phyloP scores from a whole-genome alignment of 1,284 basidiomycete species.

The Ganoderma meredithae region DNA sequence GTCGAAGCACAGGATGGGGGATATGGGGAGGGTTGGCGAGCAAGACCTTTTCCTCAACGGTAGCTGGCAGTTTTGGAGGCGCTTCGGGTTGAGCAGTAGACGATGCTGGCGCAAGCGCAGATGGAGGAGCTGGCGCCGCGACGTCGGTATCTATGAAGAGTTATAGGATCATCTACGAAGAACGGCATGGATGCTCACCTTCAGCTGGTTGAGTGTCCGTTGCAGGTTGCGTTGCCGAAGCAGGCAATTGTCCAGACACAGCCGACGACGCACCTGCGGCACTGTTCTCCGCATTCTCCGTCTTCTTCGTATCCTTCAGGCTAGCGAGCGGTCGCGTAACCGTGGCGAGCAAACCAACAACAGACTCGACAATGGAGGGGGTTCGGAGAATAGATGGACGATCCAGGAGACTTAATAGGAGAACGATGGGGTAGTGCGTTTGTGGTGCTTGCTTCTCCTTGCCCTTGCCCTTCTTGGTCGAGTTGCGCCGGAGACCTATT shows the following conservation, averaged over 20 bases:
- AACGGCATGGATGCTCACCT: constrained; percentile 7
- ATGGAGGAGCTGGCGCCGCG: constrained; percentile 4
- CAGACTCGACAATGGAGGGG: constrained; percentile 89
- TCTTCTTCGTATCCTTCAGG: constrained; percentile 60
- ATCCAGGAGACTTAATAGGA: constrained; percentile 87
- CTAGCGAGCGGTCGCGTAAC: constrained; percentile 84
- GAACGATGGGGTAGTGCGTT: constrained; percentile 89
- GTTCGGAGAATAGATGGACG: constrained; percentile 85
- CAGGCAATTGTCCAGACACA: constrained; percentile 18
- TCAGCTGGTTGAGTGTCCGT: constrained; percentile 20
- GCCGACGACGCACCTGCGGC: constrained; percentile 27
- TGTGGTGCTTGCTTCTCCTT: constrained; percentile 87
- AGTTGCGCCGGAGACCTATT: constrained; percentile 70
- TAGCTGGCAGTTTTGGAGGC: constrained; percentile 43
- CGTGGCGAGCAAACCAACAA: constrained; percentile 85
- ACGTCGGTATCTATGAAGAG: background rate
- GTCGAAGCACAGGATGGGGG: constrained; percentile 80
- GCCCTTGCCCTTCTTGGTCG: constrained; percentile 88
- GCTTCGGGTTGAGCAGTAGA: constrained; percentile 32
- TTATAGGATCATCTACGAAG: background rate
- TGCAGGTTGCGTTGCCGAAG: constrained; percentile 15
- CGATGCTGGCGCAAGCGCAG: constrained; percentile 26
- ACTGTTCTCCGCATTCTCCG: constrained; percentile 21
- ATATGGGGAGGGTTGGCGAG: constrained; percentile 81
- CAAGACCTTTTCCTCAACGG: constrained; percentile 68